These are phyloP conservation scores for Ophiostoma perfectum DNA, from an alignment of 2,329 filamentous ascomycete species.

Conservation along the genomic window DNA sequence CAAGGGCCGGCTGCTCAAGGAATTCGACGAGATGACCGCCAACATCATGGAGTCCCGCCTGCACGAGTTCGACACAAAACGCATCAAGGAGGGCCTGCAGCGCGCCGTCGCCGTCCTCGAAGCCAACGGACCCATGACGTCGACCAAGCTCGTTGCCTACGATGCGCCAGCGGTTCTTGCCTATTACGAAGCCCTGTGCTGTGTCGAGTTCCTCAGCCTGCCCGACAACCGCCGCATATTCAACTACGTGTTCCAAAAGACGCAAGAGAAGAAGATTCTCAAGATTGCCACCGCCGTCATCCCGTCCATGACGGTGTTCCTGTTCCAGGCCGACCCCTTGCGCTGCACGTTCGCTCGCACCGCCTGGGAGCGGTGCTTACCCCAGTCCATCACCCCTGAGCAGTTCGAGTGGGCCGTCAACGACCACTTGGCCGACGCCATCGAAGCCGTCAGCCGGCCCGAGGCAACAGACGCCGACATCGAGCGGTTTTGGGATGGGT, in stretches of 20 bases:
- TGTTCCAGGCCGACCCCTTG: conserved; percentile 66
- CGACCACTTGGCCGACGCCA: conserved; percentile 62
- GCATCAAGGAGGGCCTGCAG: conserved; percentile 39
- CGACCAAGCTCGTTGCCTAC: conserved; percentile 42
- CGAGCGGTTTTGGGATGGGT: conserved; percentile 72
- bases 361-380: conserved; percentile 62
- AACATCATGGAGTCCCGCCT: conserved; percentile 39
- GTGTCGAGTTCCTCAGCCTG: conserved; percentile 65
- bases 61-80: conserved; percentile 35
- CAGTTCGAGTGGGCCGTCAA: conserved; percentile 87
- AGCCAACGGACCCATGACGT: conserved; percentile 43
- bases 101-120: conserved; percentile 47
- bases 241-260: conserved; percentile 73
- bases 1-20: conserved; percentile 56
- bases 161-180: conserved; percentile 63
- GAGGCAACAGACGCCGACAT: conserved; percentile 43
- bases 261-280: conserved; percentile 73
- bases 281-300: conserved; percentile 67
- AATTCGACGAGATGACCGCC: conserved; percentile 40
- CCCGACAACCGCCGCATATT: conserved; percentile 56
- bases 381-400: conserved; percentile 55
- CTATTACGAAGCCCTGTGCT: conserved; percentile 84
- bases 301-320: conserved; percentile 76
- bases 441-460: conserved; percentile 56
- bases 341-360: conserved; percentile 63